Percentiles rank a stretch among this genome's conserved stretches.
phyloP scores from a whole-genome alignment of 2,329 filamentous ascomycete genomes.

The Meredithiella fracta region DNA sequence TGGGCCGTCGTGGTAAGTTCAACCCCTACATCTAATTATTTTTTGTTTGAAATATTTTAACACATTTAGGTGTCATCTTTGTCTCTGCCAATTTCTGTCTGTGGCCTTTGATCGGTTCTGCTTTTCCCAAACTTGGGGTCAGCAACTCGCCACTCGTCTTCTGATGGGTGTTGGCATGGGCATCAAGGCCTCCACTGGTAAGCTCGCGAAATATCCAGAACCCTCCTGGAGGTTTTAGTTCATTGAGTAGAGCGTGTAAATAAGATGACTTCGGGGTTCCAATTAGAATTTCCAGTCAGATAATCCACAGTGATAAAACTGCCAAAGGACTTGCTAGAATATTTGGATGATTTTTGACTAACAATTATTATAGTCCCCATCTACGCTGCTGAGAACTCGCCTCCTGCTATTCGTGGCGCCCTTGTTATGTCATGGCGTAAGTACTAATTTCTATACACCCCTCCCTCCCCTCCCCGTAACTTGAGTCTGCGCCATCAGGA shows the following conservation, averaged over 20 bases:
- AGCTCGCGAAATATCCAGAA: neutral
- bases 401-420: constrained; percentile 35
- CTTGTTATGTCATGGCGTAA: constrained; percentile 37
- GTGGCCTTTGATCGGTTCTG: constrained; percentile 43
- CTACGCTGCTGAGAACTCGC: constrained; percentile 36
- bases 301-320: neutral
- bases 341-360: too few relatives aligned
- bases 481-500: too few relatives aligned
- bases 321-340: too few relatives aligned
- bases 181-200: constrained; percentile 26
- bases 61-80: constrained; percentile 38
- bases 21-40: neutral
- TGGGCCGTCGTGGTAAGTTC: constrained; percentile 38
- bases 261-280: neutral
- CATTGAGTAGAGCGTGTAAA: neutral
- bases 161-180: constrained; percentile 47
- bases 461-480: constrained; percentile 10
- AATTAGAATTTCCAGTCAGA: neutral
- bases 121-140: constrained; percentile 40
- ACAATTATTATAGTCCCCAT: constrained; percentile 26
- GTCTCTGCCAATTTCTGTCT: constrained; percentile 45
- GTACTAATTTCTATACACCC: constrained; percentile 17
- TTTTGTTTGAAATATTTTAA: neutral
- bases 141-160: constrained; percentile 32
- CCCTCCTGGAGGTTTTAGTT: neutral